Conservation (phyloP, 2,329 filamentous ascomycete genomes). For the Atkinsonella hypoxylon region DNA sequence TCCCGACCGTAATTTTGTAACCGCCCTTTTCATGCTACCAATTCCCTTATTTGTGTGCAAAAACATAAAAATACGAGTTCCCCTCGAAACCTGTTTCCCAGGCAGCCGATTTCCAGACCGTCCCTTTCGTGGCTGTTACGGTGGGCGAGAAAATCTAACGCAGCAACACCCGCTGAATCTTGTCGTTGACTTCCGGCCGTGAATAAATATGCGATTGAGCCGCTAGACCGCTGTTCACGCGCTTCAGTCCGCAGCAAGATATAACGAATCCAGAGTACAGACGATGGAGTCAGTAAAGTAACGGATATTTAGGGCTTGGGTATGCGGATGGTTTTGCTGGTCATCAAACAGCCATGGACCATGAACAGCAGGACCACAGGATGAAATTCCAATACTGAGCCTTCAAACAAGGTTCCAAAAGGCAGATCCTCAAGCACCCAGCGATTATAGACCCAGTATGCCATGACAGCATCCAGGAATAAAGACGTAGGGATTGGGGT, state of each 20-base stretch:
- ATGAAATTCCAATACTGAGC: constrained; percentile 68
- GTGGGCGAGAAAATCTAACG: no score
- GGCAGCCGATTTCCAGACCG: no score
- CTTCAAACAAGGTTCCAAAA: constrained; percentile 54
- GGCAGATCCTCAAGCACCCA: constrained; percentile 75
- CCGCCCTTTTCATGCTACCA: neutral
- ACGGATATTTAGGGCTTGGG: constrained; percentile 58
- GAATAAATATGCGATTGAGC: no score
- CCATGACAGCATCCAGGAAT: constrained; percentile 71
- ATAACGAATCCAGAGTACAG: neutral
- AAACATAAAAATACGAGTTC: neutral
- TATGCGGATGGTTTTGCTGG: constrained; percentile 87
- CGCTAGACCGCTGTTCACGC: no score
- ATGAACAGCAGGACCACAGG: constrained; percentile 72
- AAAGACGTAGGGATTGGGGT: constrained; percentile 90
- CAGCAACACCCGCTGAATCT: no score
- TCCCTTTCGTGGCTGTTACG: no score
- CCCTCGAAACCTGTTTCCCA: no score
- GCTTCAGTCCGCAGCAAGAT: neutral
- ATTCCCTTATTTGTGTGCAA: neutral
- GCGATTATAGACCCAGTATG: constrained; percentile 72
- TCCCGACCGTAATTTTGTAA: neutral
- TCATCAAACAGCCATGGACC: constrained; percentile 86
- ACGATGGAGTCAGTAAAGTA: neutral
- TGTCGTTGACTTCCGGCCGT: no score